Base-by-base conservation (phyloP, 2,329 filamentous ascomycete species). In the Botryotinia calthae region DNA sequence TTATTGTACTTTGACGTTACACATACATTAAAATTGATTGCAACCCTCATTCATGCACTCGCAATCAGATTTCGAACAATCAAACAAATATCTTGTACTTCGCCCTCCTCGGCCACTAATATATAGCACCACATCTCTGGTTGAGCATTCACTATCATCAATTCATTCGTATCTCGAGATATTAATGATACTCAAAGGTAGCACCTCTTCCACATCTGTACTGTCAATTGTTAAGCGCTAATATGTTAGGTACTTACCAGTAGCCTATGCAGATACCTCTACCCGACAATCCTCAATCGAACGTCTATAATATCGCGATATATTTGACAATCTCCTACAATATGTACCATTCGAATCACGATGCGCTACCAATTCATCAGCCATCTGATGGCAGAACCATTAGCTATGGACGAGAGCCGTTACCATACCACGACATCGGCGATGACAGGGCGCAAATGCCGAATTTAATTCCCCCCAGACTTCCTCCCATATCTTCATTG, bases 251-350 rank as follows among this genome's bases (percentile, higher is more conserved):
- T 71, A 71, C 69, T 71, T 71, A 67, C 65, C 56, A 67, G 65
- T 25, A 71, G 59, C 69, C 61, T 71, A 71, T 71, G 69, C 69
- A 71, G 59, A 71, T 71, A 71, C 69, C 69, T 71, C 46, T 56
- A 65, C 46, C 69, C 12, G 59, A 54, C 7, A 56, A 61, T 34
- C 56, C 22, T 31, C 46, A 18, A 37, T 31, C 44, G 10, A 71
- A 61, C 22, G 59, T 71, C 69, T 71, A 71, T 51, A 64, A 56
- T 42, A 71, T 71, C 59, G 20, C 44, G 48, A 71, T 65, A 48
- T 71, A 71, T 56, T 56, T 71, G 58, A 56, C 69, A 54, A 37
- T 65, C n/a, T 65, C 58, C 25, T 40, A 34, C 48, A 71, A 65
- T 4, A 71, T 71, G 69, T 71, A 71, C 20, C 69, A 71, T 37